Evolutionary conservation across 331 rosid species (phyloP).

Genomic region (Rosa hybrid): DNA sequence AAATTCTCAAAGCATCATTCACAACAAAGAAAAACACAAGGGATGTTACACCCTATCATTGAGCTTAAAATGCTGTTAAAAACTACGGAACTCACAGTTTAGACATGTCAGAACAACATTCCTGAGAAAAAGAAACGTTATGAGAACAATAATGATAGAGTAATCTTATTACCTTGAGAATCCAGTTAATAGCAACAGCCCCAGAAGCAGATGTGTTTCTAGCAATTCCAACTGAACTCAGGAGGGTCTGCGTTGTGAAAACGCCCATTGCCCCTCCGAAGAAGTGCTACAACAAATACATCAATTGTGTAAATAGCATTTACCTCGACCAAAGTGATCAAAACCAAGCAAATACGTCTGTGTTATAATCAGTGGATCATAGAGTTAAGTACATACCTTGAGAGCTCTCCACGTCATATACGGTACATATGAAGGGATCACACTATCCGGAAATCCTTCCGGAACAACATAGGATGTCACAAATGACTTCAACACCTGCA

Average conservation of each 20-base stretch:
- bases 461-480: constrained; percentile 86
- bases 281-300: constrained; percentile 56
- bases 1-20: neutral
- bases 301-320: constrained; percentile 13
- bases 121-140: neutral
- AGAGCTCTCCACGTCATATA: constrained; percentile 98
- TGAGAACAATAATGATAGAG: neutral
- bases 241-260: constrained; percentile 91
- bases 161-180: constrained; percentile 69
- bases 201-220: constrained; percentile 71
- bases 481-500: constrained; percentile 62
- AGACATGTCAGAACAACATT: neutral
- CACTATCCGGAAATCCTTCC: constrained; percentile 86
- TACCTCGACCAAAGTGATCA: neutral
- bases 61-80: neutral
- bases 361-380: neutral
- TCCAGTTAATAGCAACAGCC: constrained; percentile 97
- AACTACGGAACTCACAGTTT: neutral
- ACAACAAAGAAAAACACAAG: neutral
- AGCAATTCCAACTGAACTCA: constrained; percentile 87
- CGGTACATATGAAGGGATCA: constrained; percentile 86
- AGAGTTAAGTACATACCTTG: constrained; percentile 50
- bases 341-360: neutral
- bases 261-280: constrained; percentile 99
- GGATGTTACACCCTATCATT: constrained; percentile 2